Evolutionary conservation across 176 grass and related monocot genomes (phyloP), one percentile per base, ranked within the genome.

Genomic region (Triticum timopheevii): DNA sequence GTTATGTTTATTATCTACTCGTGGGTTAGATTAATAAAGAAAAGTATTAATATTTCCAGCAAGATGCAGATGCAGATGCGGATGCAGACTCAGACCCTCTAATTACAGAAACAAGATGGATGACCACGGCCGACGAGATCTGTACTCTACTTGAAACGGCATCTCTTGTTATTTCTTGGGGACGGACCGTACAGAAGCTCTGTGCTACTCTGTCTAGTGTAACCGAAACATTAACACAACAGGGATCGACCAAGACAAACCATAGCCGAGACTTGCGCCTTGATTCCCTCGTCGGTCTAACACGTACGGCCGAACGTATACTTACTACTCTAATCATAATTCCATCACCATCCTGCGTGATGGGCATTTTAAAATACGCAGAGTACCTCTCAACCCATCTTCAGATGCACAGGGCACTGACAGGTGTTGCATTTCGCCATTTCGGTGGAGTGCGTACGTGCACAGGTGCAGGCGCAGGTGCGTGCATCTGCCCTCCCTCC

Each of bases 151-250:
- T 76, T 78, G 28, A 62, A 38, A 62, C 13, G 15, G 36, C 24
- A 44, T 63, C 59, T 22, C 61, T 0, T 80, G 24, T 31, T 25
- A 15, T 10, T 66, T 81, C 16, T 7, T 54, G 50, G 50, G 49
- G 78, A 23, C 3, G 15, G 8, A 44, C 40, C 79, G 62, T 81
- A 81, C 79, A 67, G 24, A 62, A 33, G 15, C 62, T 49, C 79
- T 45, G 62, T 81, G 5, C 50, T 54, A 66, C 79, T 67, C 49
- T 81, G 79, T 67, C 79, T 8, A 81, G 16, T 49, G 39, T 65
- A 19, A 81, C 25, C 3, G 79, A 67, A 44, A 66, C 76, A 81
- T 45, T 66, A 49, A 31, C 15, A 81, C 63, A 63, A 63, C 50
- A 66, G 45, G 5, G 38, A 66, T 81, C 61, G 38, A 49, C 27